Conservation (phyloP, 306 rosid species). For the Mucuna pruriens region DNA sequence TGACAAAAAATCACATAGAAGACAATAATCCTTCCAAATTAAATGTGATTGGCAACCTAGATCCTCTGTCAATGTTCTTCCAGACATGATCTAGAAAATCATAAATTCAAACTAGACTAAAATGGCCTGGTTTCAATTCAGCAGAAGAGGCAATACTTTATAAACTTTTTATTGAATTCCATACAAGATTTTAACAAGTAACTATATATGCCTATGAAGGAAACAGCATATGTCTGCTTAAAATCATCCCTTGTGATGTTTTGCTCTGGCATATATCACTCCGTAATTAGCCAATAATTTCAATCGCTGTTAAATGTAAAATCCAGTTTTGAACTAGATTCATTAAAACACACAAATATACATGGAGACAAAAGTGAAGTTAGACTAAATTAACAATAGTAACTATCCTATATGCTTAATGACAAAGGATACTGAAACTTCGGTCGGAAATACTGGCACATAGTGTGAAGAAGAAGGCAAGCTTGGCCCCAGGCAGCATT, state of each 20-base stretch:
- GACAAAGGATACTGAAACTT: slow-evolving; percentile 77
- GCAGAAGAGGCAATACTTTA: background rate
- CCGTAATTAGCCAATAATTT: background rate
- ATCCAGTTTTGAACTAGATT: slow-evolving; percentile 9
- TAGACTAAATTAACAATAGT: background rate
- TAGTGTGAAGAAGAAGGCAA: slow-evolving; percentile 96
- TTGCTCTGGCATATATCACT: slow-evolving; percentile 7
- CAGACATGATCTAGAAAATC: slow-evolving; percentile 18
- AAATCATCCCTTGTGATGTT: slow-evolving; percentile 1
- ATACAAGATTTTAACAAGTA: background rate
- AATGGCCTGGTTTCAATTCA: background rate
- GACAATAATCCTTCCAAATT: slow-evolving; percentile 19
- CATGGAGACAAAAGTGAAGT: slow-evolving; percentile 5
- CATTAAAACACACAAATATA: background rate
- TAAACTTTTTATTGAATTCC: background rate
- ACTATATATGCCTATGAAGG: background rate
- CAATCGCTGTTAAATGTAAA: background rate
- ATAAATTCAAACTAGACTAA: slow-evolving; percentile 14
- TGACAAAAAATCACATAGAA: background rate
- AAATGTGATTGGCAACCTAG: slow-evolving; percentile 1
- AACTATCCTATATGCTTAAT: background rate
- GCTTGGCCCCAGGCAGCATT: slow-evolving; percentile 99
- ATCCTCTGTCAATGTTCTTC: slow-evolving; percentile 13
- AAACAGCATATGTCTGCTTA: background rate
- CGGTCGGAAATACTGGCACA: slow-evolving; percentile 95